Conservation (phyloP, 805 yeast species). For the Yamadazyma ubonensis region DNA sequence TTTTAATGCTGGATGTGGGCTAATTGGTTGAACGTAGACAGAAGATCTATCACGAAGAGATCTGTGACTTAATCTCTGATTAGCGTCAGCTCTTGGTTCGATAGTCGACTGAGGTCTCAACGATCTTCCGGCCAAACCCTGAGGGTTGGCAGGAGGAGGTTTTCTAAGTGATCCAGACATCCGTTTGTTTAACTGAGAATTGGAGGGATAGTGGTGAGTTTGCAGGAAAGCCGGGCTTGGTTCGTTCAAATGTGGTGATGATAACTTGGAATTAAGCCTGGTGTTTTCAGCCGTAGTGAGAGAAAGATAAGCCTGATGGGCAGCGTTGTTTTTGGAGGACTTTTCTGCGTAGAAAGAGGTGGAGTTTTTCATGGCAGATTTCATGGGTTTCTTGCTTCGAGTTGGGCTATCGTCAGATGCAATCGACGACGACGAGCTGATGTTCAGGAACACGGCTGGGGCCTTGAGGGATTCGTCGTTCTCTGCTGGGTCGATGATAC, state of each 20-base stretch:
- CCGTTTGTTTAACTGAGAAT: conserved; percentile 13
- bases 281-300: conserved; percentile 80
- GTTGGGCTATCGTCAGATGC: conserved; percentile 30
- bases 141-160: conserved; percentile 16
- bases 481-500: conserved; percentile 19
- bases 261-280: conserved; percentile 62
- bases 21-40: conserved; percentile 31
- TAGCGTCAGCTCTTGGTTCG: conserved; percentile 8
- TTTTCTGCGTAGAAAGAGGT: conserved; percentile 20
- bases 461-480: conserved; percentile 20
- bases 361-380: conserved; percentile 52
- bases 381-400: conserved; percentile 38
- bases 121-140: conserved; percentile 19
- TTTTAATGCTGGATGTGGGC: conserved; percentile 40
- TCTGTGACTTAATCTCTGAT: conserved; percentile 30
- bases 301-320: conserved; percentile 63
- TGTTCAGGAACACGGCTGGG: conserved; percentile 15
- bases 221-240: conserved; percentile 11
- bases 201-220: conserved; percentile 15
- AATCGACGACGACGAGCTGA: conserved; percentile 31
- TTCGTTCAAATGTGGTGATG: conserved; percentile 39
- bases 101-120: conserved; percentile 36
- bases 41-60: conserved; percentile 26
- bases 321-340: conserved; percentile 34
- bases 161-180: conserved; percentile 32